Percentiles rank a stretch among this genome's conserved stretches.
Conservation (phyloP, 345 rosid species). For the Toxicodendron radicans region DNA sequence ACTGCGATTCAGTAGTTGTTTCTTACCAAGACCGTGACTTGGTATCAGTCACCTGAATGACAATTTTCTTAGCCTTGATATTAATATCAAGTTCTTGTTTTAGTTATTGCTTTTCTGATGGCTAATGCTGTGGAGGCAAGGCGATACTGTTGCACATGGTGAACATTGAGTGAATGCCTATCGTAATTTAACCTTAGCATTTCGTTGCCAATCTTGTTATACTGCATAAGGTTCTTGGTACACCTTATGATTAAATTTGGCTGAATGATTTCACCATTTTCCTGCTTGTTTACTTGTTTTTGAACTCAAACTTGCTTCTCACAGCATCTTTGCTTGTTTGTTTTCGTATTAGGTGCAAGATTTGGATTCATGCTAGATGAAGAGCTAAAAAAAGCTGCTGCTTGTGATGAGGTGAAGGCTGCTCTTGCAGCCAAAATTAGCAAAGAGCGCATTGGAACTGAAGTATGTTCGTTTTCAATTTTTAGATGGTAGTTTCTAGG, state of each 20-base stretch:
- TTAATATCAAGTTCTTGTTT: background rate
- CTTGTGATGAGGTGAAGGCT: constrained; percentile 67
- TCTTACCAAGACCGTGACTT: background rate
- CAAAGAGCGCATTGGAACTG: constrained; percentile 90
- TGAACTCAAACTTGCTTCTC: background rate
- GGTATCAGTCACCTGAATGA: background rate
- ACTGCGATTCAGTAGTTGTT: too few species aligned
- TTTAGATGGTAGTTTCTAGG: constrained; percentile 7
- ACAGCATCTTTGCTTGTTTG: constrained; percentile 16
- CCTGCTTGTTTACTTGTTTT: background rate
- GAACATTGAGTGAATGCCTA: background rate
- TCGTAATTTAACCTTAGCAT: background rate
- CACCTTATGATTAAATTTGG: background rate
- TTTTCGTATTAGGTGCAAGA: constrained; percentile 70
- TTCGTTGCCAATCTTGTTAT: background rate
- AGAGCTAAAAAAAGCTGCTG: constrained; percentile 74
- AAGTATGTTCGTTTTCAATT: constrained; percentile 47
- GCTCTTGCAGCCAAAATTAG: constrained; percentile 89
- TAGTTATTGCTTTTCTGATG: background rate
- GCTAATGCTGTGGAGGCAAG: background rate
- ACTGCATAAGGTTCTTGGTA: background rate
- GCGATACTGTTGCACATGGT: background rate
- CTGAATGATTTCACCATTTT: background rate
- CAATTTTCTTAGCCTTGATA: background rate
- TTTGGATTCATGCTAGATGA: constrained; percentile 72